A percentile compares a stretch with the other conserved stretches of the same genome.
phyloP scores from a whole-genome alignment of 2,329 filamentous ascomycete genomes.

The Elsinoe arachidis region DNA sequence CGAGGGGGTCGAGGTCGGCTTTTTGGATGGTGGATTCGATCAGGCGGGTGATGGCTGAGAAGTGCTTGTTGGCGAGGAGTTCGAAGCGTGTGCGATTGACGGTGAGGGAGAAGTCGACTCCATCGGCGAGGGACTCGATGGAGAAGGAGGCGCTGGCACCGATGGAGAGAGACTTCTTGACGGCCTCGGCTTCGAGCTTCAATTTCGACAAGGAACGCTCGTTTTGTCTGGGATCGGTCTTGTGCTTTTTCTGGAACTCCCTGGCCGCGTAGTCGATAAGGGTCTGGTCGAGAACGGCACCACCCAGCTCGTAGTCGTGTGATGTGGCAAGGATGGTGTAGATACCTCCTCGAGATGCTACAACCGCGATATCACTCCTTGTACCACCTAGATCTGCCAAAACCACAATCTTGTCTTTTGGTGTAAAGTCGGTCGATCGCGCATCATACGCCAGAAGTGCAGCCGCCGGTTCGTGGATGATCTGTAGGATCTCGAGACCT shows the following conservation, averaged over 20 bases:
- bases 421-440: constrained; percentile 56
- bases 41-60: constrained; percentile 77
- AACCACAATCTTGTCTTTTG: constrained; percentile 79
- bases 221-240: constrained; percentile 75
- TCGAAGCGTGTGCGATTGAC: constrained; percentile 94
- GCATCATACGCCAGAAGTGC: constrained; percentile 88
- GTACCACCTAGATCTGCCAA: constrained; percentile 91
- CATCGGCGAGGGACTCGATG: constrained; percentile 81
- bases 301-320: constrained; percentile 92
- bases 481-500: constrained; percentile 80
- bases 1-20: constrained; percentile 81
- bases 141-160: constrained; percentile 84
- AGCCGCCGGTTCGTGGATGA: constrained; percentile 84
- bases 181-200: constrained; percentile 79
- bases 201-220: constrained; percentile 80
- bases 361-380: constrained; percentile 80
- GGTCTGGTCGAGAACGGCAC: constrained; percentile 76
- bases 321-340: constrained; percentile 90
- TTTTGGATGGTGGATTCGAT: constrained; percentile 82
- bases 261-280: constrained; percentile 96
- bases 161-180: constrained; percentile 86
- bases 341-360: constrained; percentile 87
- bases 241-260: constrained; percentile 97
- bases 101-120: constrained; percentile 81
- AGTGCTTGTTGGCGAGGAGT: constrained; percentile 75